phyloP scores from a whole-genome alignment of 116 monocot genomes.

The Phalaenopsis hybrid region DNA sequence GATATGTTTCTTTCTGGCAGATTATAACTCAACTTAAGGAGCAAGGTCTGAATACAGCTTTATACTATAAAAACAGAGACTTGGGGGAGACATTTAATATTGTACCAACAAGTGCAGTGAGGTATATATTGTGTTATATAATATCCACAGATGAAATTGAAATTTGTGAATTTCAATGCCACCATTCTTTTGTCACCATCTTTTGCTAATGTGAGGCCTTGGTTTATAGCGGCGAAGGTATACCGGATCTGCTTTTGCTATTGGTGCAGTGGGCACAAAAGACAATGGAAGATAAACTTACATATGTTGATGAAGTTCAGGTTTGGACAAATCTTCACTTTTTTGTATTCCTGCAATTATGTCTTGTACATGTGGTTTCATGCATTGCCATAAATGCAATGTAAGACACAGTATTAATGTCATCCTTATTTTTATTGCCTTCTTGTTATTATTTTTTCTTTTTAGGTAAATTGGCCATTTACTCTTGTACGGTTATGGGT shows the following conservation, averaged over 20 bases:
- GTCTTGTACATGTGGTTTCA: not conserved
- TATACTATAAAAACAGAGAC: conserved; percentile 92
- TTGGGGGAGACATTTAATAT: conserved; percentile 92
- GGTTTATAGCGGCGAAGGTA: conserved; percentile 76
- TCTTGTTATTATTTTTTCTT: not conserved
- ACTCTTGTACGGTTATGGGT: not conserved
- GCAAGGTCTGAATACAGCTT: conserved; percentile 83
- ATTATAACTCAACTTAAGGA: conserved; percentile 78
- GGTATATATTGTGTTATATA: conserved; percentile 31
- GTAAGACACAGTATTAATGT: not conserved
- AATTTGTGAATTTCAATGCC: not conserved
- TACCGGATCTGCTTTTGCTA: conserved; percentile 83
- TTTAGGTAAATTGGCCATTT: not conserved
- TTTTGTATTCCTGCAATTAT: not conserved
- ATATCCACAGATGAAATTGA: not conserved
- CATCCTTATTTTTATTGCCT: not conserved
- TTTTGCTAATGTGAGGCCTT: conserved; percentile 9
- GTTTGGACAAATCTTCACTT: conserved; percentile 16
- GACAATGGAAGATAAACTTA: conserved; percentile 92
- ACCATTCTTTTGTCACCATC: not conserved
- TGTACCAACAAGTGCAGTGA: conserved; percentile 97
- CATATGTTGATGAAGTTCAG: conserved; percentile 84
- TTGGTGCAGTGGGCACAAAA: conserved; percentile 90
- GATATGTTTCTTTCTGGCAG: conserved; percentile 26
- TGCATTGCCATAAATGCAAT: not conserved